Evolutionary conservation across 176 grass and related monocot species (phyloP).

Genomic region (Ampelocalamus luodianensis): DNA sequence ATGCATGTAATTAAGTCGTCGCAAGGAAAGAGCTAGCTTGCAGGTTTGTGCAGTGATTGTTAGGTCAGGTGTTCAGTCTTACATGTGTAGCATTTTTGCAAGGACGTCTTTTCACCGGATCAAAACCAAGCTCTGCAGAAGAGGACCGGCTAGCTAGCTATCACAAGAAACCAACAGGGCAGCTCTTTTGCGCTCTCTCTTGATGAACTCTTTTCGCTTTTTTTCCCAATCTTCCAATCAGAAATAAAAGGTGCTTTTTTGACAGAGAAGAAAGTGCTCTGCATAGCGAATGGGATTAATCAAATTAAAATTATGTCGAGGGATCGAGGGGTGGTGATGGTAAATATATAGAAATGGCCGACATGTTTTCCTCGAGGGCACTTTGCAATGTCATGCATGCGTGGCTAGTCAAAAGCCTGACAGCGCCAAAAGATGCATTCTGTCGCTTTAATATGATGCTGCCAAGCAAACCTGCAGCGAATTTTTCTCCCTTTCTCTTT

Average conservation of each 20-base stretch:
- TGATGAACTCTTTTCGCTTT: background rate
- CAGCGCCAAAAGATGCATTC: slow-evolving; percentile 12
- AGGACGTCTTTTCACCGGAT: slow-evolving; percentile 32
- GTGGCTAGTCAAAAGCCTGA: slow-evolving; percentile 11
- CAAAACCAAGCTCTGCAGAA: background rate
- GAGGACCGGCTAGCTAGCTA: slow-evolving; percentile 39
- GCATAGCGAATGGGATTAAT: background rate
- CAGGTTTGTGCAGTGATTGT: slow-evolving; percentile 8
- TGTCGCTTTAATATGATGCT: slow-evolving; percentile 28
- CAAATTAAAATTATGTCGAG: background rate
- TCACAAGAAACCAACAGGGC: background rate
- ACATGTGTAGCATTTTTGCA: slow-evolving; percentile 34
- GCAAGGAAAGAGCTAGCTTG: background rate
- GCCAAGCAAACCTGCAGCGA: background rate
- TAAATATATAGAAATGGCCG: background rate
- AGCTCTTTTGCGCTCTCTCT: background rate
- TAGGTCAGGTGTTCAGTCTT: slow-evolving; percentile 42
- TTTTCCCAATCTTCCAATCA: slow-evolving; percentile 14
- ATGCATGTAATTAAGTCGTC: too few species aligned
- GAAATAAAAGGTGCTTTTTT: background rate
- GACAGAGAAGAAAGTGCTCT: background rate
- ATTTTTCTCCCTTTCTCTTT: background rate
- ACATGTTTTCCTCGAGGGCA: slow-evolving; percentile 47
- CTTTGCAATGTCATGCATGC: slow-evolving; percentile 7
- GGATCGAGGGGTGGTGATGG: background rate